These are phyloP conservation scores for Sistotremastrum suecicum DNA, from an alignment of 768 basidiomycete species.

Conservation along the genomic window DNA sequence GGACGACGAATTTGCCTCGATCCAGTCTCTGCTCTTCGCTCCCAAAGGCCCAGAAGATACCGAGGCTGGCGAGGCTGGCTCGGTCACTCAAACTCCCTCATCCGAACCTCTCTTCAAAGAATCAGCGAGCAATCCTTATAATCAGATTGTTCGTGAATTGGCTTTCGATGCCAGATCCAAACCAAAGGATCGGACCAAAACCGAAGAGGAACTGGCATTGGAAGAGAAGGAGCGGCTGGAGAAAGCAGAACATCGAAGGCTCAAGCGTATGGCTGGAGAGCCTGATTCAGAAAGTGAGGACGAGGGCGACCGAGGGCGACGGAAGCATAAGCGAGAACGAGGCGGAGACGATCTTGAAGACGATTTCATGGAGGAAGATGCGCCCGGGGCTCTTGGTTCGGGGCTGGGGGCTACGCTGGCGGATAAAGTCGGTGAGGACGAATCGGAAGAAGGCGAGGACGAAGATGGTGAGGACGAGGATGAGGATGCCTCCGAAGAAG, in stretches of 20 bases:
- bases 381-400: slow-evolving; percentile 1
- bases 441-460: slow-evolving; percentile 17
- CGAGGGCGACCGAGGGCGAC: slow-evolving; percentile 23
- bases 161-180: slow-evolving; percentile 89
- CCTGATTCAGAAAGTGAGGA: slow-evolving; percentile 51
- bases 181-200: slow-evolving; percentile 90
- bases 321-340: slow-evolving; percentile 37
- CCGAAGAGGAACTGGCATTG: slow-evolving; percentile 83
- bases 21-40: slow-evolving; percentile 60
- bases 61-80: neutral
- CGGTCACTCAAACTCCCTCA: slow-evolving; percentile 17
- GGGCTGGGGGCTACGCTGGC: slow-evolving; percentile 20
- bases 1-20: slow-evolving; percentile 73
- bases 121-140: slow-evolving; percentile 34
- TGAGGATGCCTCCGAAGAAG: slow-evolving; percentile 18
- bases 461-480: slow-evolving; percentile 15
- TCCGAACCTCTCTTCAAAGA: slow-evolving; percentile 10
- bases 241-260: slow-evolving; percentile 66
- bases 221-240: slow-evolving; percentile 81
- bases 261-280: slow-evolving; percentile 76
- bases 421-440: slow-evolving; percentile 13
- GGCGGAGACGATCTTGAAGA: slow-evolving; percentile 90
- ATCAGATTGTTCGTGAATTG: slow-evolving; percentile 82
- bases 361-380: slow-evolving; percentile 31
- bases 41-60: slow-evolving; percentile 7